A percentile compares a stretch with the other conserved stretches of the same genome.
Conservation (phyloP, 1,139 yeast genomes). For the Protomyces inouyei region DNA sequence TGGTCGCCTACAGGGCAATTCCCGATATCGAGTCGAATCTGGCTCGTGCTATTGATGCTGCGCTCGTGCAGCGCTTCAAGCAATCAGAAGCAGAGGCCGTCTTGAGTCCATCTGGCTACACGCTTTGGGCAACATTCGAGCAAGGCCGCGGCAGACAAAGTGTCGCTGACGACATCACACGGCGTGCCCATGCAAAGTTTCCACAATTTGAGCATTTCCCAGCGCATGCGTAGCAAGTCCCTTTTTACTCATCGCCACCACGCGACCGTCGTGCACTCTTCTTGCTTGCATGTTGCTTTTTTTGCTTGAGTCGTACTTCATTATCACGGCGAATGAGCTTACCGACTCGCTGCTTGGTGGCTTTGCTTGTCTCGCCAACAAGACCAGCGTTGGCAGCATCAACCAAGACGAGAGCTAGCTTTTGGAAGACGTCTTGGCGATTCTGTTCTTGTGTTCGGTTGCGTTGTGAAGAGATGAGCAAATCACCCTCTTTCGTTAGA, state of each 20-base stretch:
- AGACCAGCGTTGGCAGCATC: constrained; percentile 12
- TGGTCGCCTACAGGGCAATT: not conserved
- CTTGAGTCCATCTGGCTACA: not conserved
- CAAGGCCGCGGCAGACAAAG: not conserved
- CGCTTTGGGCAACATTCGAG: constrained; percentile 12
- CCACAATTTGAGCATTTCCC: constrained; percentile 9
- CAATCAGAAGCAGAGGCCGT: not conserved
- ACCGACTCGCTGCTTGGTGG: constrained; percentile 6
- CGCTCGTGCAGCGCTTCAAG: constrained; percentile 2
- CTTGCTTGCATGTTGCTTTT: constrained; percentile 13
- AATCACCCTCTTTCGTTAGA: constrained; percentile 17
- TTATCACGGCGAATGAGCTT: constrained; percentile 8
- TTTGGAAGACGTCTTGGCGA: constrained; percentile 12
- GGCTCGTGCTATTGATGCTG: not conserved
- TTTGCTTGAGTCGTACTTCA: constrained; percentile 6
- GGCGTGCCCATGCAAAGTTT: not conserved
- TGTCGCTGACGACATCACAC: not conserved
- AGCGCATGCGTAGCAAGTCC: not conserved
- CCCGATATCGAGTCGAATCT: constrained; percentile 17
- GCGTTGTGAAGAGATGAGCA: constrained; percentile 10
- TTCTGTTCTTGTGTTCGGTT: constrained; percentile 21
- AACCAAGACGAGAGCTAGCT: constrained; percentile 8
- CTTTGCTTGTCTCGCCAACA: constrained; percentile 13
- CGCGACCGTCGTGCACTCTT: constrained; percentile 12
- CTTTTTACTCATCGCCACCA: constrained; percentile 8